Evolutionary conservation across 768 basidiomycete species (phyloP).

Genomic region (Daedalea quercina): DNA sequence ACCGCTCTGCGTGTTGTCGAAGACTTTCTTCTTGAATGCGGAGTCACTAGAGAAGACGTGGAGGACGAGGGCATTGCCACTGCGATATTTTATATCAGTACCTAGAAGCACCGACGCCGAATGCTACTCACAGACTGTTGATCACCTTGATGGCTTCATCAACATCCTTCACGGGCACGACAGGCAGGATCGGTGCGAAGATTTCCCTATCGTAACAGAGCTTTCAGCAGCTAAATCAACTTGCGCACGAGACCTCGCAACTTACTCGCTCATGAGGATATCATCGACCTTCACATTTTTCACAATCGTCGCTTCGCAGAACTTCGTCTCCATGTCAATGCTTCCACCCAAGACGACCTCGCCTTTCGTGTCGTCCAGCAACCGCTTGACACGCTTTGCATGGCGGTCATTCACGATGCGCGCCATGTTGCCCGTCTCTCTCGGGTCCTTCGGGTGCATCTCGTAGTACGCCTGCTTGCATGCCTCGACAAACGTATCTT

Average conservation of each 20-base stretch:
- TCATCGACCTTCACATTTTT: conserved; percentile 56
- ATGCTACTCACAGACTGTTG: conserved; percentile 41
- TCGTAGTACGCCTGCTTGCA: conserved; percentile 38
- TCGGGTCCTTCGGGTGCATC: conserved; percentile 47
- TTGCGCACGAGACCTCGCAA: conserved; percentile 2
- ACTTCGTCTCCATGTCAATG: conserved; percentile 47
- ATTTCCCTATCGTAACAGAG: conserved; percentile 48
- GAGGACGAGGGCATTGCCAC: conserved; percentile 68
- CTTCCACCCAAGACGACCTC: conserved; percentile 59
- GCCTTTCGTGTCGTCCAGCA: conserved; percentile 65
- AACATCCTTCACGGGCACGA: conserved; percentile 62
- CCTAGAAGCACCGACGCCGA: neutral
- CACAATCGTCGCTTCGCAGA: conserved; percentile 71
- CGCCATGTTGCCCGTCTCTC: conserved; percentile 35
- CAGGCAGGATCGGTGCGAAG: conserved; percentile 76
- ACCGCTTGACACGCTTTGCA: conserved; percentile 48
- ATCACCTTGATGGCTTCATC: conserved; percentile 70
- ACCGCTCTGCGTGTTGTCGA: conserved; percentile 66
- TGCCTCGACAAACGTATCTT: conserved; percentile 33
- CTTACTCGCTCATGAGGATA: conserved; percentile 71
- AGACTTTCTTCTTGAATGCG: conserved; percentile 58
- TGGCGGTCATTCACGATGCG: conserved; percentile 51
- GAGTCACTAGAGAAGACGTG: conserved; percentile 69
- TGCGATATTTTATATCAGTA: conserved; percentile 17
- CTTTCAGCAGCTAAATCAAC: neutral